Percentiles rank a stretch among this genome's conserved stretches.
Evolutionary conservation across 805 yeast genomes (phyloP).

Genomic region (Ogataea philodendri): DNA sequence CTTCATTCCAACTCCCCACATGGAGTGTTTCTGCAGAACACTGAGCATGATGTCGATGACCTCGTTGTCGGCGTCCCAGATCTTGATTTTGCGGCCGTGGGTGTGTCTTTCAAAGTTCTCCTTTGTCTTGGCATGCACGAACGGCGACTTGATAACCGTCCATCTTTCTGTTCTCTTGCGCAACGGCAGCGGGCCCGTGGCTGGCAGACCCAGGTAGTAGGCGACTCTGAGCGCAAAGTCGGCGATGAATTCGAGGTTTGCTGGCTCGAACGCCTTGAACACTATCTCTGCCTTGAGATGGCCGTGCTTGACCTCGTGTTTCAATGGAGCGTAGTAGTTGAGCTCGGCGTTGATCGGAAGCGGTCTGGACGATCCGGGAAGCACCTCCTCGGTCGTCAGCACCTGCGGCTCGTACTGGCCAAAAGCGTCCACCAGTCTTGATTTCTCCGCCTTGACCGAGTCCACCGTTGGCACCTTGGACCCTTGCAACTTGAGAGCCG

Average conservation of each 20-base stretch:
- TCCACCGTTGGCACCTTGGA: constrained; percentile 16
- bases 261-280: constrained; percentile 67
- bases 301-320: constrained; percentile 64
- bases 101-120: constrained; percentile 92
- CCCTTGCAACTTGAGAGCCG: constrained; percentile 23
- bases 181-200: constrained; percentile 66
- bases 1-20: constrained; percentile 80
- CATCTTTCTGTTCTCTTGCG: constrained; percentile 79
- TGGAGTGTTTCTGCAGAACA: constrained; percentile 69
- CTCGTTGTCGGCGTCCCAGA: constrained; percentile 84
- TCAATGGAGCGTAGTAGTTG: constrained; percentile 76
- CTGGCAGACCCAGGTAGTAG: constrained; percentile 84
- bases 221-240: constrained; percentile 92
- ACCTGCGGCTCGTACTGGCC: constrained; percentile 38
- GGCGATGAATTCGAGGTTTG: constrained; percentile 68
- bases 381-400: constrained; percentile 34
- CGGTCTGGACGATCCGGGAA: constrained; percentile 47
- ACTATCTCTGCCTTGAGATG: constrained; percentile 75
- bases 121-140: constrained; percentile 90
- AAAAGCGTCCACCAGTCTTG: constrained; percentile 29
- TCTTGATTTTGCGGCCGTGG: constrained; percentile 65
- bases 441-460: constrained; percentile 20
- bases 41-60: constrained; percentile 80
- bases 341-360: constrained; percentile 84
- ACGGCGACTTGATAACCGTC: constrained; percentile 92